Base-by-base conservation (phyloP, 768 basidiomycete species). In the Tylopilus plumbeoviolaceoides region DNA sequence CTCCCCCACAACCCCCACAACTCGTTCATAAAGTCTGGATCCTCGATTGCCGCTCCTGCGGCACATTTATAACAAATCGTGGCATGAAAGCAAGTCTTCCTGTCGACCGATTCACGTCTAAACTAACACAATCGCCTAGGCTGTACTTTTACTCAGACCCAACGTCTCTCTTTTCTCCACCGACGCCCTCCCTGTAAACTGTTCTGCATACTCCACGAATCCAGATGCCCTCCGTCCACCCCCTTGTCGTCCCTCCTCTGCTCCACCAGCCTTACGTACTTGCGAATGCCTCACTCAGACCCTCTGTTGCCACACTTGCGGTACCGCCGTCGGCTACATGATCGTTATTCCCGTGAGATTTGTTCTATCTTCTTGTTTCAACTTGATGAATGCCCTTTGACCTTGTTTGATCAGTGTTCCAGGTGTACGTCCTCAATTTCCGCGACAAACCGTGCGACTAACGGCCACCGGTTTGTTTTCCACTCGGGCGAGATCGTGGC, bases 281-380 rank as follows among this genome's bases (percentile, higher is more conserved):
- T 93, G 91, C 68, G 88, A 89, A 63, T 94, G 90, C 64, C 74
- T 93, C 41, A 93, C 91, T 3, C 87, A 90, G 66, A 84, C 84
- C 0, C 75, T 93, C 20, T 87, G 80, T 61, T 92, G 91, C 64
- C 86, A 88, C 62, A 83, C 82, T 9, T 93, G 91, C 68, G 91
- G 91, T 9, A 69, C 70, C 33, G 70, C 79, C 30, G 78, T 91
- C 47, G 91, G 91, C 28, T 92, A 89, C 65, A 85, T 86, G 83
- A 88, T 89, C 53, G 85, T 89, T 30, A 75, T 80, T 56, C 87
- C 88, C 33, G 75, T 75, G 58, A 66, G 68, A 62, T 51, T 48
- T 27, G 11, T 43, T 47, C 50, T 10, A 41, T 50, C 46, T 5
- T 17, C 33, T 40, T 33, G 39, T 53, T 50, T 51, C 44, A 43